Conservation (phyloP, 192 early-diverging fungal genomes). For the Phlyctochytrium arcticum region DNA sequence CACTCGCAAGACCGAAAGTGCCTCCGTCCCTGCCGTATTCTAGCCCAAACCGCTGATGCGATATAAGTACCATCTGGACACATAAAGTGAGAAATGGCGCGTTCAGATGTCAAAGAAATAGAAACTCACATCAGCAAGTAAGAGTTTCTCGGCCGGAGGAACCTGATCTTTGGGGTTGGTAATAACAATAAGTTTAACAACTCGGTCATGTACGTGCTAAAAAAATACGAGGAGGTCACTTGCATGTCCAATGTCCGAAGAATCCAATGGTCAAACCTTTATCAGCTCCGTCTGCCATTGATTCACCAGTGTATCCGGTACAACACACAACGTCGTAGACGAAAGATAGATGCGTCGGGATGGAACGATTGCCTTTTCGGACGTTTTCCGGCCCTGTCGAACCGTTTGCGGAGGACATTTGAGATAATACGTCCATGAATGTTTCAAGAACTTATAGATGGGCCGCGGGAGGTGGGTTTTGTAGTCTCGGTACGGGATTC, state of each 20-base stretch:
- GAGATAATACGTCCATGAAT: constrained; percentile 53
- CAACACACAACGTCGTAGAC: constrained; percentile 65
- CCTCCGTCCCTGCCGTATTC: constrained; percentile 49
- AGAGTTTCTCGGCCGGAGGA: constrained; percentile 48
- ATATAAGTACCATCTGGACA: constrained; percentile 55
- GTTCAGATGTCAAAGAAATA: too few species aligned
- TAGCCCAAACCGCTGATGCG: constrained; percentile 54
- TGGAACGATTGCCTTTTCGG: neutral
- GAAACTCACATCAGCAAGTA: constrained; percentile 63
- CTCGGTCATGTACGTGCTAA: constrained; percentile 48
- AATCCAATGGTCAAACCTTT: too few species aligned
- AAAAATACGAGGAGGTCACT: too few species aligned
- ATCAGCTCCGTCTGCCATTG: constrained; percentile 80
- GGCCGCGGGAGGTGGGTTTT: constrained; percentile 42
- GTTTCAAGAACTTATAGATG: constrained; percentile 42
- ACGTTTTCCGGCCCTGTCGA: neutral
- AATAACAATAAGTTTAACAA: constrained; percentile 42
- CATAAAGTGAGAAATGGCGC: too few species aligned
- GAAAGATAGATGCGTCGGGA: constrained; percentile 21
- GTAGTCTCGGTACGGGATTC: constrained; percentile 1
- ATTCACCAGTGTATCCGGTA: constrained; percentile 70
- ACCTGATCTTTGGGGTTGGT: constrained; percentile 39
- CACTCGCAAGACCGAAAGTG: neutral
- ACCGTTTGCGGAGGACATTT: constrained; percentile 24
- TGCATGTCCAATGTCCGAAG: too few species aligned